These are phyloP conservation scores for Pistacia atlantica DNA, from an alignment of 345 rosid species.

Conservation along the genomic window DNA sequence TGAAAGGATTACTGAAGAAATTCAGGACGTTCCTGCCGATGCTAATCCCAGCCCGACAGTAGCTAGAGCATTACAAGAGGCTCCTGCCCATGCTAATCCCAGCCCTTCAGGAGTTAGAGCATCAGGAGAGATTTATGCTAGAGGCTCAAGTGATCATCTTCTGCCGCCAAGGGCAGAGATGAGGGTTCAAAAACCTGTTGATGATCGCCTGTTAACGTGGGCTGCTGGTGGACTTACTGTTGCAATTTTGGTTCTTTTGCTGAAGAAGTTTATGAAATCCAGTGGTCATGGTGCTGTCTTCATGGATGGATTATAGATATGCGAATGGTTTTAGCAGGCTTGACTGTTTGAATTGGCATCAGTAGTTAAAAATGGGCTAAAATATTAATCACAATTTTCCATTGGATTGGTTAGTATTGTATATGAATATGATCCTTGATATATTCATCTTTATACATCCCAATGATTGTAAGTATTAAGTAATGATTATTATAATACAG, in stretches of 20 bases:
- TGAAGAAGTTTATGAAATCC: too few relatives aligned
- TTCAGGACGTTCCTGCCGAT: slow-evolving; percentile 31
- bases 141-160: slow-evolving; percentile 23
- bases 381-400: slow-evolving; percentile 13
- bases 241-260: too few relatives aligned
- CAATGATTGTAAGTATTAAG: slow-evolving; percentile 32
- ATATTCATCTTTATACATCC: not conserved
- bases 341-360: not conserved
- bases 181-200: slow-evolving; percentile 64
- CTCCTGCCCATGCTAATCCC: slow-evolving; percentile 28
- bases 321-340: not conserved
- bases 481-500: not conserved
- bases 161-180: slow-evolving; percentile 31
- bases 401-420: slow-evolving; percentile 11
- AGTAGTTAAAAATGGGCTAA: not conserved
- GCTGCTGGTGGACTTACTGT: too few relatives aligned
- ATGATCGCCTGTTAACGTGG: slow-evolving; percentile 42
- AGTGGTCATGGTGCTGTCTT: slow-evolving; percentile 74
- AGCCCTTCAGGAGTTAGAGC: slow-evolving; percentile 29
- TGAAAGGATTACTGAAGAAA: slow-evolving; percentile 50
- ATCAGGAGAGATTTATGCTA: slow-evolving; percentile 37
- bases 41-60: too few relatives aligned
- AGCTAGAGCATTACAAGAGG: too few relatives aligned
- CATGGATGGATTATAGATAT: slow-evolving; percentile 70
- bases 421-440: not conserved